Conservation (phyloP, 169 alveolate genomes). For the Amoebophrya sp. region DNA sequence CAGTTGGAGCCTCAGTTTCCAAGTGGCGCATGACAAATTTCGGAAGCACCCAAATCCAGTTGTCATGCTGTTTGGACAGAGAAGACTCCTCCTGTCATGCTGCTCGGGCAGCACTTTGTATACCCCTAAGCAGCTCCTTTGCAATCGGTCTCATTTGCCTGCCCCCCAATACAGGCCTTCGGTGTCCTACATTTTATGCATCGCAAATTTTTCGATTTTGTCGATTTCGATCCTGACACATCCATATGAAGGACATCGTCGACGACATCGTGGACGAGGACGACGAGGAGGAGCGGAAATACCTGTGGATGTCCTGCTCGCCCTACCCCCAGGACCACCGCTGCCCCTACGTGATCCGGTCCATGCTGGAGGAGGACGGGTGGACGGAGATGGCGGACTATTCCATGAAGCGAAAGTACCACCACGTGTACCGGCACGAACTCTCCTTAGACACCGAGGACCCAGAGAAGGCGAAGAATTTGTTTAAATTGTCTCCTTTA, state of each 20-base stretch:
- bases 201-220: too few species aligned
- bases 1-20: too few species aligned
- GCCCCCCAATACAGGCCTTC: too few species aligned
- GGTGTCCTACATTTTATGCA: too few species aligned
- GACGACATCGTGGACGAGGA: conserved; percentile 21
- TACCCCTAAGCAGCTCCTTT: too few species aligned
- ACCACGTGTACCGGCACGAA: background rate
- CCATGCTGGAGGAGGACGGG: background rate
- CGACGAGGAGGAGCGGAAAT: conserved; percentile 1
- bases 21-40: too few species aligned
- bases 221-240: too few species aligned
- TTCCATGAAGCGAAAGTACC: background rate
- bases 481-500: background rate
- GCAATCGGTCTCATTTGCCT: too few species aligned
- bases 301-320: background rate
- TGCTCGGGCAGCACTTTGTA: too few species aligned
- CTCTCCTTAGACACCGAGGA: conserved; percentile 9
- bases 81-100: too few species aligned
- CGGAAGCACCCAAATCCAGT: too few species aligned
- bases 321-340: conserved; percentile 24
- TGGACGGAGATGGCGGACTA: background rate
- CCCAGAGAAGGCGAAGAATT: background rate
- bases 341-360: conserved; percentile 12
- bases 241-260: background rate
- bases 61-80: too few species aligned